phyloP scores from a whole-genome alignment of 2,329 filamentous ascomycete species.

The Lasiodiplodia hormozganensis region DNA sequence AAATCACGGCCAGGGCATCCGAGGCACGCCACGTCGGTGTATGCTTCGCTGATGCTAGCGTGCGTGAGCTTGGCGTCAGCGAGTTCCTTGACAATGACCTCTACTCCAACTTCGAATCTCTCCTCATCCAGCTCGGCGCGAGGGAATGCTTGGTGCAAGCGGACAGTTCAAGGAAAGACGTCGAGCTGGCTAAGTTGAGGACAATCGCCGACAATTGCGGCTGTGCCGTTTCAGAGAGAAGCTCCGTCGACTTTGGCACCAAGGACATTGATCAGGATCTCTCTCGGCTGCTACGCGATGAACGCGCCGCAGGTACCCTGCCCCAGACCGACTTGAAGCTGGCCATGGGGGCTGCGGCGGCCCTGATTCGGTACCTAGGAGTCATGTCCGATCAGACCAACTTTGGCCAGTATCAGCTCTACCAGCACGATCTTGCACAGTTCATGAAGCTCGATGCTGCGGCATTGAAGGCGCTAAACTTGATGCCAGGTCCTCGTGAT shows the following conservation, averaged over 20 bases:
- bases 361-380: slow-evolving; percentile 91
- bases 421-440: slow-evolving; percentile 94
- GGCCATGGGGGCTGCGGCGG: slow-evolving; percentile 93
- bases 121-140: slow-evolving; percentile 94
- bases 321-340: slow-evolving; percentile 93
- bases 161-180: slow-evolving; percentile 81
- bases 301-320: slow-evolving; percentile 75
- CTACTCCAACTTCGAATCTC: slow-evolving; percentile 96
- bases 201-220: slow-evolving; percentile 93
- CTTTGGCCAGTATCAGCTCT: slow-evolving; percentile 95
- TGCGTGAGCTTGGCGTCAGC: slow-evolving; percentile 92
- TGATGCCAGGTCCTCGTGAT: slow-evolving; percentile 95
- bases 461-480: slow-evolving; percentile 89
- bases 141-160: slow-evolving; percentile 89
- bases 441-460: slow-evolving; percentile 99
- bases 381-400: slow-evolving; percentile 91
- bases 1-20: slow-evolving; percentile 84
- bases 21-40: slow-evolving; percentile 90
- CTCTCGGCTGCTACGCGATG: slow-evolving; percentile 84
- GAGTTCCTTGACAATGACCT: slow-evolving; percentile 99
- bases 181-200: slow-evolving; percentile 84
- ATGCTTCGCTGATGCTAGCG: slow-evolving; percentile 96
- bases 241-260: slow-evolving; percentile 77
- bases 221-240: slow-evolving; percentile 84
- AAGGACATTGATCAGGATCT: slow-evolving; percentile 97